A percentile compares a stretch with the other conserved stretches of the same genome.
Conservation (phyloP, 176 grass and related monocot species). For the Typha latifolia region DNA sequence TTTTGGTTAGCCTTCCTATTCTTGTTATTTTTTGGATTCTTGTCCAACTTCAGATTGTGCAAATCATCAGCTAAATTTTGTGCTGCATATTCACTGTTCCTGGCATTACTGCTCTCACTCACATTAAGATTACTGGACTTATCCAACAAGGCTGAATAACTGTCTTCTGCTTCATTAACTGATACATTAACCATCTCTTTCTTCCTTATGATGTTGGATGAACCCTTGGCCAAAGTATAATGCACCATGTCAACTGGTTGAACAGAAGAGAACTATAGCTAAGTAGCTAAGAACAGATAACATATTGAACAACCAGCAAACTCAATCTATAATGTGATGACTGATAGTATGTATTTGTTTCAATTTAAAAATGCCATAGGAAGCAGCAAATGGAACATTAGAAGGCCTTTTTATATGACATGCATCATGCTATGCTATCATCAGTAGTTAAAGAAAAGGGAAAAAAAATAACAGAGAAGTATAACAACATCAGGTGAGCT, state of each 20-base stretch:
- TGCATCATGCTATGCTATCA: too few relatives aligned
- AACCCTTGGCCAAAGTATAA: conserved; percentile 19
- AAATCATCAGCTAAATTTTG: conserved; percentile 36
- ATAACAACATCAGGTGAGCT: not conserved
- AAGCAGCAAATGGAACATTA: too few relatives aligned
- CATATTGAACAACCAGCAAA: not conserved
- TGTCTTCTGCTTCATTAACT: conserved; percentile 16
- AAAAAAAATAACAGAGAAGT: not conserved
- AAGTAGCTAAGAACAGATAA: not conserved
- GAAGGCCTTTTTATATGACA: too few relatives aligned
- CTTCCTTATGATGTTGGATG: conserved; percentile 22
- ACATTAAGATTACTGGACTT: conserved; percentile 10
- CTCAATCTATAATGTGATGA: not conserved
- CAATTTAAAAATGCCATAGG: too few relatives aligned
- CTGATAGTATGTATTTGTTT: not conserved
- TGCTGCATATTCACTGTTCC: conserved; percentile 17
- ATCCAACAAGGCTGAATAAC: conserved; percentile 9
- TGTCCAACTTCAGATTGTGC: conserved; percentile 52
- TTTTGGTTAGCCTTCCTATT: conserved; percentile 32
- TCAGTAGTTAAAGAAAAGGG: too few relatives aligned
- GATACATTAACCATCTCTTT: conserved; percentile 9
- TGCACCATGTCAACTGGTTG: conserved; percentile 26
- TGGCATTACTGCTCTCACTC: conserved; percentile 18
- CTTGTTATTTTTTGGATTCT: conserved; percentile 25
- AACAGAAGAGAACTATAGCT: conserved; percentile 4